Conservation (phyloP, 1,284 basidiomycete species). For the Rhodotorula sp. region DNA sequence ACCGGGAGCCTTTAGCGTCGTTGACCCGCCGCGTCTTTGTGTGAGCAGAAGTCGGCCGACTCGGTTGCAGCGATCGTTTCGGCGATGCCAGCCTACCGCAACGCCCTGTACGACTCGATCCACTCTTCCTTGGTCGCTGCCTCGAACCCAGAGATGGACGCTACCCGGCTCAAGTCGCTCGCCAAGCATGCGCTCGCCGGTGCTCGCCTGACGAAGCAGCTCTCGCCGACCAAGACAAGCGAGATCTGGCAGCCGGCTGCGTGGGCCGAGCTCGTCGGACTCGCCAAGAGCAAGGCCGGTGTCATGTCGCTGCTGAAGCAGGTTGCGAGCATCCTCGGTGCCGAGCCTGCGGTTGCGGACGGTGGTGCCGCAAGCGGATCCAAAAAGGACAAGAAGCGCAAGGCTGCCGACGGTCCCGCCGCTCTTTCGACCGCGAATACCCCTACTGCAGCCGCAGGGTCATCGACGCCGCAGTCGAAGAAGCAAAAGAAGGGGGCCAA, state of each 20-base stretch:
- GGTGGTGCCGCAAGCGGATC: not conserved
- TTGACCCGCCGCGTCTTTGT: too few species aligned
- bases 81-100: conserved; percentile 60
- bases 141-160: conserved; percentile 55
- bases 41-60: conserved; percentile 45
- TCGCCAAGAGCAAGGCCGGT: conserved; percentile 29
- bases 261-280: conserved; percentile 18
- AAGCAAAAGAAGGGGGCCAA: conserved; percentile 1
- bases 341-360: not conserved
- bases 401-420: conserved; percentile 2
- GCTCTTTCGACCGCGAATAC: not conserved
- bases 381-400: conserved; percentile 36
- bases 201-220: conserved; percentile 62
- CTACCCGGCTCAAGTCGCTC: conserved; percentile 72
- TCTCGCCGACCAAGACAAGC: conserved; percentile 14
- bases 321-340: conserved; percentile 27
- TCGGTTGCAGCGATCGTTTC: conserved; percentile 51
- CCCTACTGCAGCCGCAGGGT: not conserved
- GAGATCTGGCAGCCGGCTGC: conserved; percentile 7
- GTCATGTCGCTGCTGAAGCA: conserved; percentile 31
- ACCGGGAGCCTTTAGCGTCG: too few species aligned
- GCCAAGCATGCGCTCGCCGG: conserved; percentile 69
- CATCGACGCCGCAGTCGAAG: not conserved
- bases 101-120: conserved; percentile 58
- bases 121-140: conserved; percentile 55